Conservation (phyloP, 805 yeast species). For the Candida lessepsii region DNA sequence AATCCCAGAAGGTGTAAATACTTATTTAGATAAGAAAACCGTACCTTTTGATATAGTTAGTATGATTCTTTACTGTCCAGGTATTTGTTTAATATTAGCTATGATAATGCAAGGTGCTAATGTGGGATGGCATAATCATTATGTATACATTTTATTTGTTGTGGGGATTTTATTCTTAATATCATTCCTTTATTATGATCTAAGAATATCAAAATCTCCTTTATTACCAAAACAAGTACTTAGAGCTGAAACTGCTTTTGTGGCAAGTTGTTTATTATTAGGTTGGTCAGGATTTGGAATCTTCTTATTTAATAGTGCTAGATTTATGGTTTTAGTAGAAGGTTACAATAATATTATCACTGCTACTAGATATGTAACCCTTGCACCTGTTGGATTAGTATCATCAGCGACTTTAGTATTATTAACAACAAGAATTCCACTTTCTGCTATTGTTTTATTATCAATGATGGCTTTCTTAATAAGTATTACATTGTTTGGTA, state of each 20-base stretch:
- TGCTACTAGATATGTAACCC: conserved; percentile 22
- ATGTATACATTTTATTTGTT: conserved; percentile 55
- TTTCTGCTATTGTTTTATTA: conserved; percentile 47
- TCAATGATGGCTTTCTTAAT: conserved; percentile 54
- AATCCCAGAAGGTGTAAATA: conserved; percentile 27
- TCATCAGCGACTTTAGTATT: conserved; percentile 55
- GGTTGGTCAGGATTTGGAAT: conserved; percentile 82
- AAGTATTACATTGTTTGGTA: conserved; percentile 50
- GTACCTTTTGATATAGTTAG: conserved; percentile 23
- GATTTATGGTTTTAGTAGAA: conserved; percentile 32
- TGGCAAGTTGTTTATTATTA: conserved; percentile 49
- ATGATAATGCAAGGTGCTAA: conserved; percentile 77
- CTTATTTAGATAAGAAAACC: neutral
- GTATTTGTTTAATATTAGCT: conserved; percentile 61
- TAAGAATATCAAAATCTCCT: conserved; percentile 43
- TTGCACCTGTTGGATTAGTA: conserved; percentile 47
- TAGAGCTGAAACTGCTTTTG: conserved; percentile 43
- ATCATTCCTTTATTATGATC: conserved; percentile 50
- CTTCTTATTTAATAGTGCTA: conserved; percentile 60
- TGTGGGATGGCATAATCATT: conserved; percentile 65
- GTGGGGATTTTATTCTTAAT: conserved; percentile 45
- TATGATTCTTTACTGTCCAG: conserved; percentile 23
- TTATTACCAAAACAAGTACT: conserved; percentile 52
- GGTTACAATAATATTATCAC: conserved; percentile 22
- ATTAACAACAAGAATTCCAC: conserved; percentile 43